phyloP scores from a whole-genome alignment of 164 flowering plant genomes.

The Euptelea pleiosperma region DNA sequence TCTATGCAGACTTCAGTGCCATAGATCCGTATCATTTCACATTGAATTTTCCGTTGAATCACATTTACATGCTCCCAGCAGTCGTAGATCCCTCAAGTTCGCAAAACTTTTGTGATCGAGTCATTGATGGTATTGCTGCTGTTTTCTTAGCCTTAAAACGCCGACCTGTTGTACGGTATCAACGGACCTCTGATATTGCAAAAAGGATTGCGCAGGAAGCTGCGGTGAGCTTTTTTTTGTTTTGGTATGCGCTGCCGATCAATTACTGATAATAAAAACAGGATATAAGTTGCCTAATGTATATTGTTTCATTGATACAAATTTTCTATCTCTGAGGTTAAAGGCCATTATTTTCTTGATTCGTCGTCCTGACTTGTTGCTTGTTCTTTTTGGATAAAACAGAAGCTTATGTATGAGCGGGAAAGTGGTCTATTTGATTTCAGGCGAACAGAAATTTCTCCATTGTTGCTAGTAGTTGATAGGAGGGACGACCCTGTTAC shows the following conservation, averaged over 20 bases:
- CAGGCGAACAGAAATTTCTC: conserved; percentile 85
- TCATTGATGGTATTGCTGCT: conserved; percentile 88
- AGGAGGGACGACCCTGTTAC: conserved; percentile 96
- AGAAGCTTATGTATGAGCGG: conserved; percentile 95
- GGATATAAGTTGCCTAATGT: not conserved
- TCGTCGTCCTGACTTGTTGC: conserved; percentile 11
- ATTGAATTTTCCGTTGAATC: conserved; percentile 60
- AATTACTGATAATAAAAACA: not conserved
- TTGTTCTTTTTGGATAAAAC: conserved; percentile 21
- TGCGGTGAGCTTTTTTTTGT: conserved; percentile 41
- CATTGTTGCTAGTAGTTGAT: conserved; percentile 76
- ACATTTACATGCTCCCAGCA: conserved; percentile 91
- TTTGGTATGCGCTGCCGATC: not conserved
- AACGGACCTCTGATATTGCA: conserved; percentile 86
- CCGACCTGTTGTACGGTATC: conserved; percentile 87
- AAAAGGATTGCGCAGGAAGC: conserved; percentile 91
- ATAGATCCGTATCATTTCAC: conserved; percentile 81
- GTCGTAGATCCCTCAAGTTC: conserved; percentile 70
- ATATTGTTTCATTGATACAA: not conserved
- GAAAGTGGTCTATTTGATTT: conserved; percentile 98
- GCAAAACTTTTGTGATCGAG: conserved; percentile 76
- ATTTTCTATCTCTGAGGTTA: too few species aligned
- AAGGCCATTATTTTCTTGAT: too few species aligned
- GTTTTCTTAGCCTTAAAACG: conserved; percentile 82
- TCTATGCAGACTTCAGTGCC: conserved; percentile 92